These are phyloP conservation scores for Thelephora aurantiotincta DNA, from an alignment of 768 basidiomycete genomes.

Conservation along the genomic window DNA sequence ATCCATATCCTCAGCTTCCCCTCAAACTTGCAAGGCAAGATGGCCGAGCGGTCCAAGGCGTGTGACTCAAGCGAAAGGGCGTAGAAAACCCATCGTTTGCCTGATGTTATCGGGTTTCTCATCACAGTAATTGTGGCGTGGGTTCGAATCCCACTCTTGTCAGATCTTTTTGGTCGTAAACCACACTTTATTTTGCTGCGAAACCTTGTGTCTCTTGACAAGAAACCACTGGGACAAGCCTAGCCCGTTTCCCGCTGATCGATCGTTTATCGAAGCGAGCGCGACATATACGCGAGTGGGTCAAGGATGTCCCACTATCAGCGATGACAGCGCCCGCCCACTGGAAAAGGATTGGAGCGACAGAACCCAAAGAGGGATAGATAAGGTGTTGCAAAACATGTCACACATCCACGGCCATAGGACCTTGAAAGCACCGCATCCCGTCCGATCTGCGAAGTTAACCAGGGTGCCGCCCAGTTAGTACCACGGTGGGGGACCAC, in stretches of 20 bases:
- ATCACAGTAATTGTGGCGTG: conserved; percentile 17
- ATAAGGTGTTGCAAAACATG: neutral
- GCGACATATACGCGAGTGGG: no score
- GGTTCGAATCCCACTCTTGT: conserved; percentile 18
- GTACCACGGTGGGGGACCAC: conserved; percentile 56
- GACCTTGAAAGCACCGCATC: conserved; percentile 38
- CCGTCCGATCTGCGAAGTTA: conserved; percentile 54
- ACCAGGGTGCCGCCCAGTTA: conserved; percentile 48
- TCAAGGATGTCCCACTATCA: no score
- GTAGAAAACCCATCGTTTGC: conserved; percentile 14
- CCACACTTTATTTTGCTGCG: no score
- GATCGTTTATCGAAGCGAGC: no score
- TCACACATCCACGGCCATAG: conserved; percentile 14
- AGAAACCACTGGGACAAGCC: no score
- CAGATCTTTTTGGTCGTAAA: conserved; percentile 6
- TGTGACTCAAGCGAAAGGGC: conserved; percentile 33
- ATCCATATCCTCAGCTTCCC: no score
- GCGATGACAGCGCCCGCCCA: no score
- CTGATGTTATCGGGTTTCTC: conserved; percentile 14
- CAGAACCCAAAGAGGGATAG: neutral
- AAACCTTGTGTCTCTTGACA: no score
- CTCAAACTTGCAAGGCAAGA: conserved; percentile 22
- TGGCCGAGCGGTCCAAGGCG: conserved; percentile 53
- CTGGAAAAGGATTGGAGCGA: no score
- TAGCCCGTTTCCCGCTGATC: no score